Evolutionary conservation across 352 stramenopile species (phyloP), one percentile per base, ranked within the genome.

Genomic region (Phytophthora hibernalis): DNA sequence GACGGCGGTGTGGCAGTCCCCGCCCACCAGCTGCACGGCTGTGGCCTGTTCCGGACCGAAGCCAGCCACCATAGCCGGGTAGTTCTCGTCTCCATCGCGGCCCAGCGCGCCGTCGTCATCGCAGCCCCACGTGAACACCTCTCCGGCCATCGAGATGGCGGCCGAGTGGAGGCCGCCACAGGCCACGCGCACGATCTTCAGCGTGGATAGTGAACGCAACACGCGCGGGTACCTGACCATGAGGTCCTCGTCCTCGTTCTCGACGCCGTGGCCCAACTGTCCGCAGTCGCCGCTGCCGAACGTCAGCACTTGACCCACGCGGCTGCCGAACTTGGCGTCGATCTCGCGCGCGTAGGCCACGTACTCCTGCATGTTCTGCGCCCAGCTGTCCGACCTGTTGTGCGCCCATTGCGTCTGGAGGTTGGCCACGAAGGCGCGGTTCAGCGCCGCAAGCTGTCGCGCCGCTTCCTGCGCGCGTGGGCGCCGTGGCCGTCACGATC

Each of bases 91-190:
- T 13, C 80, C 92, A 3, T 63, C 42, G 40, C 88, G 83, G 21
- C 97, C 97, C 10, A 99, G 74, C 33, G 87, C 91, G 38, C 95
- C 93, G 64, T 96, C 88, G 55, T 95, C 87, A 50, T 97, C 97
- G 76, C 90, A 98, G 53, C 97, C 97, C 95, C 96, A 99, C 33
- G 94, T 97, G 69, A 92, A 99, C 7, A 99, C 91, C 21, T 87
- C 62, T 31, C 97, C 97, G 43, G 91, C 74, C 4, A 79, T 62
- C 2, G 90, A 95, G 35, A 98, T 80, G 11, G 85, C 95, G 13
- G 93, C 82, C 33, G 87, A 96, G 80, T 98, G 94, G 38, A 99
- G 73, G 2, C 96, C 97, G 21, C 97, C 97, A 55, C 85, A 97
- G 12, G 85, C 82, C 8, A 98, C 85, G 51, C 83, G 84, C 44